phyloP scores from a whole-genome alignment of 2,329 filamentous ascomycete species.

The Neoarthrinium moseri region DNA sequence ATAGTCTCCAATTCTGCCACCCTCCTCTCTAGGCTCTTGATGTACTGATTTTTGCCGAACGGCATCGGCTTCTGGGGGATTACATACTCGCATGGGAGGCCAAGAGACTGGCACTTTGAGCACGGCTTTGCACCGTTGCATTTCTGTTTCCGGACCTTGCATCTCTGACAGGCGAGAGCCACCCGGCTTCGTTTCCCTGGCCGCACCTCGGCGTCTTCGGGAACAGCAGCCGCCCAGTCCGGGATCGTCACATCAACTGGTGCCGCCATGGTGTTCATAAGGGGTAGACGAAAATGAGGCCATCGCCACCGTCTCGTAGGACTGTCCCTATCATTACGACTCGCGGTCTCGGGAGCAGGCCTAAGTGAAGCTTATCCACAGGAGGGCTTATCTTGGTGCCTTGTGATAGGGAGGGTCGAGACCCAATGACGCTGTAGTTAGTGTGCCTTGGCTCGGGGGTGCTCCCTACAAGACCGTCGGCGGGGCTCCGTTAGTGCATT shows the following conservation, averaged over 20 bases:
- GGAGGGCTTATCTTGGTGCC: background rate
- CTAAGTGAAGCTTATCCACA: background rate
- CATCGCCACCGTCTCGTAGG: background rate
- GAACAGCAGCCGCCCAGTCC: constrained; percentile 2
- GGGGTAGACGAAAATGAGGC: background rate
- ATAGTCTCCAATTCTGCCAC: constrained; percentile 11
- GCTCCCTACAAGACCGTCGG: too few species aligned
- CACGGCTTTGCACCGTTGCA: constrained; percentile 10
- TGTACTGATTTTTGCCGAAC: constrained; percentile 12
- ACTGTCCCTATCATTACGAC: too few species aligned
- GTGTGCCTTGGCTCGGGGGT: too few species aligned
- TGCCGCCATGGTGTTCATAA: background rate
- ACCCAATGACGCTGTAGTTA: too few species aligned
- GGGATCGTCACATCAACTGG: background rate
- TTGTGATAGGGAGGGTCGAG: too few species aligned
- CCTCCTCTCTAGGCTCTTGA: constrained; percentile 8
- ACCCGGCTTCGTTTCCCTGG: constrained; percentile 4
- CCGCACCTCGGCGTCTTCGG: background rate
- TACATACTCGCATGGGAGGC: constrained; percentile 11
- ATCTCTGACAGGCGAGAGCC: constrained; percentile 9
- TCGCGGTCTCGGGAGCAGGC: too few species aligned
- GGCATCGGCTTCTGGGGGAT: constrained; percentile 13
- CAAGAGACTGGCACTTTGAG: constrained; percentile 7
- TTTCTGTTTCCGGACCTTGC: constrained; percentile 11
- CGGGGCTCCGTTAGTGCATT: too few species aligned